phyloP scores from a whole-genome alignment of 1,284 basidiomycete genomes.

The Ganoderma multipileum region DNA sequence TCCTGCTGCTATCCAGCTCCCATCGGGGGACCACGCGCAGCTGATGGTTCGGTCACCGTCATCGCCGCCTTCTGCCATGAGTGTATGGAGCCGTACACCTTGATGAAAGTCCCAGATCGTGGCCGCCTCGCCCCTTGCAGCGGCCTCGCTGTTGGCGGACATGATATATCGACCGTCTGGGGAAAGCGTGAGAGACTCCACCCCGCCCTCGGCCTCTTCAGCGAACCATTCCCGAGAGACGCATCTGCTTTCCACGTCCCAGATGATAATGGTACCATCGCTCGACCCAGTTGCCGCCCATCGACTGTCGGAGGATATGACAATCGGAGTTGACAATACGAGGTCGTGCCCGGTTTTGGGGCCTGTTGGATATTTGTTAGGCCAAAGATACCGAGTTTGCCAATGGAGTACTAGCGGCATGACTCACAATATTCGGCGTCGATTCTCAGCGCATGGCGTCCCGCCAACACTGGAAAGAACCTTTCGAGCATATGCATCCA shows the following conservation, averaged over 20 bases:
- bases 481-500: not conserved
- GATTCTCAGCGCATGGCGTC: too few species aligned
- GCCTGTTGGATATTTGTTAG: not conserved
- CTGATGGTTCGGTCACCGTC: too few species aligned
- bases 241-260: not conserved
- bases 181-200: not conserved
- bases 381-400: too few species aligned
- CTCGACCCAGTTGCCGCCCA: not conserved
- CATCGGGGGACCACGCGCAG: not conserved
- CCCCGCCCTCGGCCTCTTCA: not conserved
- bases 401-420: not conserved
- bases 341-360: not conserved
- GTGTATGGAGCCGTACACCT: not conserved
- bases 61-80: not conserved
- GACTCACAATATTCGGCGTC: too few species aligned
- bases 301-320: not conserved
- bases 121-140: not conserved
- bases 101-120: not conserved
- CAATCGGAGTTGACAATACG: not conserved
- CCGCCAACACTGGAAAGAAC: not conserved
- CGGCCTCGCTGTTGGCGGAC: not conserved
- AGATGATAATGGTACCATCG: not conserved
- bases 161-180: not conserved
- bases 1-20: not conserved
- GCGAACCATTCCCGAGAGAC: not conserved